phyloP scores from a whole-genome alignment of 352 stramenopile genomes.

The Phytophthora parvispora region DNA sequence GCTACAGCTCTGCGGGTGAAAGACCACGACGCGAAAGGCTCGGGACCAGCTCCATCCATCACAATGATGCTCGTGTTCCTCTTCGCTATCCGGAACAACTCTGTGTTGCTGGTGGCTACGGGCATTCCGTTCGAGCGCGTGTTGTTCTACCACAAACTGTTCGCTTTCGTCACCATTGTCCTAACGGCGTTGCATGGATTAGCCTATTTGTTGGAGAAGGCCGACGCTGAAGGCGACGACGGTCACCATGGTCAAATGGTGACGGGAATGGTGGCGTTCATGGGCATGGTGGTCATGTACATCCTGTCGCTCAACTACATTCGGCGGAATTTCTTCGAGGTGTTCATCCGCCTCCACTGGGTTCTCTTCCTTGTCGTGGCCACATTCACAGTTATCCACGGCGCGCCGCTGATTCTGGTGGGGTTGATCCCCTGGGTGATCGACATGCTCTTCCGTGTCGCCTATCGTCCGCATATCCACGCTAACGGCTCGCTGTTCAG shows the following conservation, averaged over 20 bases:
- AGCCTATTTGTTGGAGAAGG: conserved; percentile 29
- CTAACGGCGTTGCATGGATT: conserved; percentile 35
- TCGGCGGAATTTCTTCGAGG: conserved; percentile 49
- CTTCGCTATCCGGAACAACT: conserved; percentile 51
- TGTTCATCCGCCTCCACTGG: conserved; percentile 53
- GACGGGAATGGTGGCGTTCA: conserved; percentile 27
- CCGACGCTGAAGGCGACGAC: not conserved
- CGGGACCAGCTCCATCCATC: conserved; percentile 25
- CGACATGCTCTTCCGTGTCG: conserved; percentile 40
- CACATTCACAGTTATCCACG: conserved; percentile 40
- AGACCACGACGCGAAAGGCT: conserved; percentile 3
- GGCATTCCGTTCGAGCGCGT: conserved; percentile 50
- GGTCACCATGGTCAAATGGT: conserved; percentile 9
- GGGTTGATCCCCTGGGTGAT: conserved; percentile 29
- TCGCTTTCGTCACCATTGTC: conserved; percentile 32
- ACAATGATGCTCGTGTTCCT: conserved; percentile 40
- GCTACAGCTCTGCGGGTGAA: not conserved
- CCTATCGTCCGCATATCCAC: conserved; percentile 10
- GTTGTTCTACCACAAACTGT: conserved; percentile 53
- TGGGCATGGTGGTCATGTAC: conserved; percentile 28
- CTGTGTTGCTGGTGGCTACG: conserved; percentile 37
- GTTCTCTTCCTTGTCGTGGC: conserved; percentile 49
- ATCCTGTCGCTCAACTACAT: conserved; percentile 36
- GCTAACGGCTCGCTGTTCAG: conserved; percentile 12
- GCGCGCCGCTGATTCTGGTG: conserved; percentile 30